phyloP scores from a whole-genome alignment of 441 rosid genomes.

The Croton setiger region DNA sequence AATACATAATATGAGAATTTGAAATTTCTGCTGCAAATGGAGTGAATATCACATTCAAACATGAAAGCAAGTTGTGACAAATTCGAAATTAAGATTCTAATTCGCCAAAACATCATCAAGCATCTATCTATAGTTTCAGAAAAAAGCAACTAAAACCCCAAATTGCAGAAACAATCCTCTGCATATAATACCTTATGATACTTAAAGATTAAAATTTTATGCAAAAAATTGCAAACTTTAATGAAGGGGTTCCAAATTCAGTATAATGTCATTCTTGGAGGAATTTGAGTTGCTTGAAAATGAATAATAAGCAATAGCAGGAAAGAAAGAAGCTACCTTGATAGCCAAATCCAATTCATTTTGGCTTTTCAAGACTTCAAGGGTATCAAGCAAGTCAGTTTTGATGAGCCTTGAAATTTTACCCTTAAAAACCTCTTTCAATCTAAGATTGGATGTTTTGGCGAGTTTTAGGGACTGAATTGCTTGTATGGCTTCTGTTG shows the following conservation, averaged over 20 bases:
- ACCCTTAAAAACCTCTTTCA: constrained; percentile 27
- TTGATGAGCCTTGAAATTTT: constrained; percentile 53
- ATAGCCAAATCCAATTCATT: constrained; percentile 48
- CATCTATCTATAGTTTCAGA: not conserved
- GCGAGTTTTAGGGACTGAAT: constrained; percentile 57
- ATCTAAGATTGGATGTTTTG: constrained; percentile 34
- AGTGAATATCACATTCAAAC: too few relatives aligned
- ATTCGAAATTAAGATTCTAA: not conserved
- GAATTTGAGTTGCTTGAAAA: not conserved
- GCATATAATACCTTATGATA: too few relatives aligned
- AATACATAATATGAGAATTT: too few relatives aligned
- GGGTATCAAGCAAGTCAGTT: constrained; percentile 44
- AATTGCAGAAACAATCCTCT: too few relatives aligned
- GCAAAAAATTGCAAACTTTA: not conserved
- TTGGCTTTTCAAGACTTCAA: constrained; percentile 45
- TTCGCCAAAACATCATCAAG: not conserved
- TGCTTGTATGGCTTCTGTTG: constrained; percentile 58
- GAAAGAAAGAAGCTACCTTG: constrained; percentile 28
- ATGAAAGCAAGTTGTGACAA: not conserved
- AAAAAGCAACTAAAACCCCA: not conserved
- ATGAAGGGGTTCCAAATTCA: not conserved
- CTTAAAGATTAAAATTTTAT: not conserved
- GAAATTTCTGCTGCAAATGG: too few relatives aligned
- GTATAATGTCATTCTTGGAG: not conserved
- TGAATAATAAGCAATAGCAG: not conserved